A percentile compares a stretch with the other conserved stretches of the same genome.
phyloP scores from a whole-genome alignment of 2,329 filamentous ascomycete genomes.

The Setomelanomma holmii region DNA sequence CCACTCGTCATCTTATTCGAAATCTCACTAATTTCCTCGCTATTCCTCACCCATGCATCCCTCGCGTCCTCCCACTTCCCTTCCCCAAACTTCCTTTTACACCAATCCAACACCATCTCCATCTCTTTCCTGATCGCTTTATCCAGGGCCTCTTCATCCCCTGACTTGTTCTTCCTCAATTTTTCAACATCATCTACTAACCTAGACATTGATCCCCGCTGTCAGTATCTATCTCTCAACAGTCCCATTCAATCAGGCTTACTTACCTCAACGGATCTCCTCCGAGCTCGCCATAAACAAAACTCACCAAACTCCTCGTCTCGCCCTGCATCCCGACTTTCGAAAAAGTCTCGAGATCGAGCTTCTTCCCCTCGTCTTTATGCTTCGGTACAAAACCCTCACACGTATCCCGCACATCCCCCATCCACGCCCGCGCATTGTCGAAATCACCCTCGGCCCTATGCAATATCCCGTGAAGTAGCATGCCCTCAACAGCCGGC shows the following conservation, averaged over 20 bases:
- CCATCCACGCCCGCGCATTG: slow-evolving; percentile 59
- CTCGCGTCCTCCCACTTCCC: slow-evolving; percentile 53
- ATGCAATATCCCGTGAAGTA: slow-evolving; percentile 59
- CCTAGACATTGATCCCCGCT: slow-evolving; percentile 16
- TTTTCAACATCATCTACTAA: slow-evolving; percentile 47
- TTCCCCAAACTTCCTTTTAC: slow-evolving; percentile 55
- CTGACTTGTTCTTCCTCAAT: slow-evolving; percentile 40
- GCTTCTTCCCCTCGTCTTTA: slow-evolving; percentile 18
- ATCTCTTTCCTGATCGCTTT: slow-evolving; percentile 51
- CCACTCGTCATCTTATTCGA: slow-evolving; percentile 54
- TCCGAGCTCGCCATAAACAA: slow-evolving; percentile 31
- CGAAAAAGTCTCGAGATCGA: slow-evolving; percentile 13
- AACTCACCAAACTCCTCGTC: slow-evolving; percentile 15
- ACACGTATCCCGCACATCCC: slow-evolving; percentile 50
- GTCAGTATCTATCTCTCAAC: too few species aligned
- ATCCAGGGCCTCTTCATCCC: slow-evolving; percentile 29
- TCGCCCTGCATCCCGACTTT: slow-evolving; percentile 8
- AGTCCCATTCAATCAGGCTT: too few species aligned
- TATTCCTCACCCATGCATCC: slow-evolving; percentile 51
- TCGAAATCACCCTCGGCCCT: slow-evolving; percentile 59
- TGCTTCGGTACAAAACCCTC: slow-evolving; percentile 41
- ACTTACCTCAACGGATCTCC: slow-evolving; percentile 18
- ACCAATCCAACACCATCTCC: slow-evolving; percentile 52
- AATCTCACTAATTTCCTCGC: slow-evolving; percentile 50
- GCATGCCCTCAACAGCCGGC: slow-evolving; percentile 60